Evolutionary conservation across 768 basidiomycete species (phyloP).

Genomic region (Pisolithus microcarpus): DNA sequence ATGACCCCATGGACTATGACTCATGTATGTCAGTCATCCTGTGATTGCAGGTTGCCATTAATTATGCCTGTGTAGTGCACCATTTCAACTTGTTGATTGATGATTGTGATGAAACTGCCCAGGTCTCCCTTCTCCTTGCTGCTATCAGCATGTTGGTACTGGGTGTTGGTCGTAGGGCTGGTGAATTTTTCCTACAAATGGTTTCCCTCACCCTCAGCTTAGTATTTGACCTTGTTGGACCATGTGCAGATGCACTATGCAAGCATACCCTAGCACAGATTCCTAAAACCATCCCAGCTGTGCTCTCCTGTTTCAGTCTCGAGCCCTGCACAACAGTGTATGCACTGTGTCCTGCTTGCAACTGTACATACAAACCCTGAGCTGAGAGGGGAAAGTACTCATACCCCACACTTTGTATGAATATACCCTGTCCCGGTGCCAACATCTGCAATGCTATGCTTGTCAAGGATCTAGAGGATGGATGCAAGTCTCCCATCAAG

Average conservation of each 20-base stretch:
- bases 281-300: not conserved
- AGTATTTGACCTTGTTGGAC: not conserved
- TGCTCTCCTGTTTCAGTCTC: conserved; percentile 8
- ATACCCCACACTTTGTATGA: no score
- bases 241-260: not conserved
- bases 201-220: conserved; percentile 9
- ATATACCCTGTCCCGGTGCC: no score
- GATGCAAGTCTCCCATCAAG: no score
- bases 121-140: conserved; percentile 15
- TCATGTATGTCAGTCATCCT: not conserved
- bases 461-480: no score
- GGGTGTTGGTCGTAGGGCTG: conserved; percentile 3
- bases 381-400: no score
- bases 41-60: not conserved
- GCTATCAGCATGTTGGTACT: conserved; percentile 13
- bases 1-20: not conserved
- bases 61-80: not conserved
- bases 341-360: conserved; percentile 12
- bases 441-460: no score
- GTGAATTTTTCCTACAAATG: conserved; percentile 16
- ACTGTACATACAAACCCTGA: conserved; percentile 6
- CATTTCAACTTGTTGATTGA: conserved; percentile 2
- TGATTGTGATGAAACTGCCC: conserved; percentile 8
- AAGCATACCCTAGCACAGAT: not conserved
- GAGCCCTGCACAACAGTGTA: conserved; percentile 9